phyloP scores from a whole-genome alignment of 1,284 basidiomycete species.

The Mycosarcoma maydis region DNA sequence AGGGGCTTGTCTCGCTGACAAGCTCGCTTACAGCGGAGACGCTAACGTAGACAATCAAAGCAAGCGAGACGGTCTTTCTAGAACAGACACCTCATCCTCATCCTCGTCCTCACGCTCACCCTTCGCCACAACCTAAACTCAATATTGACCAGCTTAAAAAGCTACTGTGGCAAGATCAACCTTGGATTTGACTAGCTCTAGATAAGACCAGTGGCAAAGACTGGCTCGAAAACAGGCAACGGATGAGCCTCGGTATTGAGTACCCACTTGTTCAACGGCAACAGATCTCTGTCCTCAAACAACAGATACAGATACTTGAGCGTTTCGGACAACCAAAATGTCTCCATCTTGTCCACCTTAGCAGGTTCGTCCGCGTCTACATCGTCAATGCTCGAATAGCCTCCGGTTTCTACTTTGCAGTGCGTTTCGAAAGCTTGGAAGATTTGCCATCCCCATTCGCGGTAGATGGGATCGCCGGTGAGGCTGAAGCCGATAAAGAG shows the following conservation, averaged over 20 bases:
- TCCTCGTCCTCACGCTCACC: too few species aligned
- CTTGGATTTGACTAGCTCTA: too few species aligned
- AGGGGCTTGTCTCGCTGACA: too few species aligned
- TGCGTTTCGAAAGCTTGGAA: conserved; percentile 89
- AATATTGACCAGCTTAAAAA: too few species aligned
- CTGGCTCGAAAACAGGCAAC: conserved; percentile 59
- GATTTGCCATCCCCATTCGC: conserved; percentile 86
- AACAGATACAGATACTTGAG: conserved; percentile 92
- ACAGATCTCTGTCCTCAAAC: conserved; percentile 77
- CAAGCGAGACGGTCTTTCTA: too few species aligned
- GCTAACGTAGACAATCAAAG: too few species aligned
- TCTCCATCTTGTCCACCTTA: conserved; percentile 91
- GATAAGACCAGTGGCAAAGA: conserved; percentile 45
- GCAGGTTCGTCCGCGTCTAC: conserved; percentile 73
- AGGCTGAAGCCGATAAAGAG: conserved; percentile 86
- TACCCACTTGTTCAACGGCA: conserved; percentile 79
- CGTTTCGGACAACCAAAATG: conserved; percentile 79
- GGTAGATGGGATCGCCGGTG: conserved; percentile 83
- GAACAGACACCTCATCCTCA: too few species aligned
- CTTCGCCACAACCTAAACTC: too few species aligned
- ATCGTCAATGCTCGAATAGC: conserved; percentile 84
- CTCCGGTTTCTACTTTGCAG: conserved; percentile 78
- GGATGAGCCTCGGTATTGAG: conserved; percentile 77
- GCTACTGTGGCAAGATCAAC: too few species aligned
- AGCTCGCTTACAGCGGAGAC: too few species aligned